Conservation (phyloP, 73 alveolate genomes). For the Paramecium tetraurelia region DNA sequence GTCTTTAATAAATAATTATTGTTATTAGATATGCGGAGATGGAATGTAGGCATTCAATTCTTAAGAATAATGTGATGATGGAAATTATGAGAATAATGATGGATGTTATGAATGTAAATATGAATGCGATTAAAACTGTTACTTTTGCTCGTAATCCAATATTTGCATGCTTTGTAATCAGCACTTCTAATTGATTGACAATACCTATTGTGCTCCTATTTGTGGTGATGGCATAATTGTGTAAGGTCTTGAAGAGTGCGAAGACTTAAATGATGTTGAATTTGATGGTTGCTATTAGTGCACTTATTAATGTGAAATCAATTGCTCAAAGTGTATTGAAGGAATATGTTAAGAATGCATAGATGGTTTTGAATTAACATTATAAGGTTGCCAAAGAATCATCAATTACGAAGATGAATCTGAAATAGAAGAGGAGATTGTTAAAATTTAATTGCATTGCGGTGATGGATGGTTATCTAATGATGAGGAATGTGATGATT, state of each 20-base stretch:
- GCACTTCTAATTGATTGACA: neutral
- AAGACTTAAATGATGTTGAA: neutral
- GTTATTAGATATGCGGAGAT: neutral
- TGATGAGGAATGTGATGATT: neutral
- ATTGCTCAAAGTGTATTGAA: neutral
- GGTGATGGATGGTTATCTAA: neutral
- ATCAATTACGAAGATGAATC: neutral
- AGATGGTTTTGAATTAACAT: neutral
- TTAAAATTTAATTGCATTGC: neutral
- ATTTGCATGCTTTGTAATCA: neutral
- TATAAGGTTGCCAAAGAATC: neutral
- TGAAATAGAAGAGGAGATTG: neutral
- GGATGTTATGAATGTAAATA: neutral
- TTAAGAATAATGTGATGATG: neutral
- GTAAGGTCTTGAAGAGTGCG: neutral
- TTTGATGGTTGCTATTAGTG: slow-evolving; percentile 20
- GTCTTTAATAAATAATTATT: neutral
- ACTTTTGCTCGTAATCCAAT: neutral
- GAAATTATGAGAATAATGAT: neutral
- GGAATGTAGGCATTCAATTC: neutral
- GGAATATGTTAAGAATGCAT: neutral
- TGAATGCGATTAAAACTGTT: neutral
- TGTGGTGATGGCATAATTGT: neutral
- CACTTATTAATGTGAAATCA: neutral
- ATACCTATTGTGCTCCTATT: neutral